Evolutionary conservation across 2,329 filamentous ascomycete species (phyloP).

Genomic region (Aspergillus sergii): DNA sequence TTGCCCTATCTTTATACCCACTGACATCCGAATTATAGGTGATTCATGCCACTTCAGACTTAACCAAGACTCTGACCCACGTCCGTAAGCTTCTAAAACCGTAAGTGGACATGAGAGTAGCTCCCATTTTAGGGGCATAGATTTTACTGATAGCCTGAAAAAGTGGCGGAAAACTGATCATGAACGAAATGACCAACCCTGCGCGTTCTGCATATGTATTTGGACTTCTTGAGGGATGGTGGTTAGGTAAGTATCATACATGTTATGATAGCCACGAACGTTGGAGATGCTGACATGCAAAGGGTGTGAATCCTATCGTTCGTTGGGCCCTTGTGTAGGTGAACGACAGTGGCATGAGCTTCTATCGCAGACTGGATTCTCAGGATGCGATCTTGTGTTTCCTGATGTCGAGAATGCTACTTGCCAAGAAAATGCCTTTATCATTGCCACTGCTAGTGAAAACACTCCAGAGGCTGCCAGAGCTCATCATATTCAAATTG

Average conservation of each 20-base stretch:
- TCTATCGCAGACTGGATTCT: constrained; percentile 18
- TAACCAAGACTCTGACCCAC: constrained; percentile 10
- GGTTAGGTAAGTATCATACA: constrained; percentile 9
- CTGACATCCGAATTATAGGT: constrained; percentile 2
- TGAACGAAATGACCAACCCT: constrained; percentile 14
- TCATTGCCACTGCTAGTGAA: neutral
- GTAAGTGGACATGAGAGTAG: constrained; percentile 1
- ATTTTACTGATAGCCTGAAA: neutral
- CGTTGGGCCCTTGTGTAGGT: constrained; percentile 11
- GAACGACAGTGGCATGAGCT: constrained; percentile 11
- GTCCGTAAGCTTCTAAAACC: constrained; percentile 17
- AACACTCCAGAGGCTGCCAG: no score
- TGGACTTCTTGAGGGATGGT: constrained; percentile 20
- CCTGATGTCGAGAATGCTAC: constrained; percentile 16
- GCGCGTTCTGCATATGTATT: constrained; percentile 13
- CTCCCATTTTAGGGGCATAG: neutral
- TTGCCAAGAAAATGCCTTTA: constrained; percentile 9
- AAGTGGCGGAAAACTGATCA: constrained; percentile 17
- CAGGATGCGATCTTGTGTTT: constrained; percentile 20
- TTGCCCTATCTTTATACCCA: neutral
- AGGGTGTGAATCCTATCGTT: constrained; percentile 14
- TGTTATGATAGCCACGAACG: neutral
- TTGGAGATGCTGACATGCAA: neutral
- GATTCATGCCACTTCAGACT: constrained; percentile 14
- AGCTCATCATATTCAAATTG: neutral